These are phyloP conservation scores for Myxozyma melibiosi DNA, from an alignment of 805 yeast genomes.

Conservation along the genomic window DNA sequence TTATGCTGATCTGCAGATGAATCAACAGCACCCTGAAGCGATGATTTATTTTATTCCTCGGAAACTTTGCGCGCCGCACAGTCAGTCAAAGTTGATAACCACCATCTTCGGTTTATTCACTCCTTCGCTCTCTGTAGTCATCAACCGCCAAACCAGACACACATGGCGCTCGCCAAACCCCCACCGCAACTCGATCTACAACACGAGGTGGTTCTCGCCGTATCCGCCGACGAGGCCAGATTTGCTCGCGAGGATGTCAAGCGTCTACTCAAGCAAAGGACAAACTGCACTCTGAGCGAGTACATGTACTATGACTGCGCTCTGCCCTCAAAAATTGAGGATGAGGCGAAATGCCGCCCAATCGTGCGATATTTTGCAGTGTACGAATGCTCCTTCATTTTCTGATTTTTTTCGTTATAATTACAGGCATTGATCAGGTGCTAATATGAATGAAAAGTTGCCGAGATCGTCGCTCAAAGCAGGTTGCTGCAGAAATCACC, in stretches of 20 bases:
- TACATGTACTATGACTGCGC: constrained; percentile 15
- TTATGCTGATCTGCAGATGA: too few relatives aligned
- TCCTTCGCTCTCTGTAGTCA: too few relatives aligned
- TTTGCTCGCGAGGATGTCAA: constrained; percentile 2
- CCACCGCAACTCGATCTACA: neutral
- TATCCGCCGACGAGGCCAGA: neutral
- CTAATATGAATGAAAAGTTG: neutral
- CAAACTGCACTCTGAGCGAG: constrained; percentile 11
- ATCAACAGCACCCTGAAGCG: too few relatives aligned
- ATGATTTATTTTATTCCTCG: too few relatives aligned
- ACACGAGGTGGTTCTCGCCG: neutral
- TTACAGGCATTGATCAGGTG: neutral
- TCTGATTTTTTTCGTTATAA: neutral
- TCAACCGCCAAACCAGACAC: neutral
- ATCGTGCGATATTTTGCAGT: constrained; percentile 21
- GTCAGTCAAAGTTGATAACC: too few relatives aligned
- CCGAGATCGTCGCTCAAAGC: neutral
- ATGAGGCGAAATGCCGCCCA: constrained; percentile 5
- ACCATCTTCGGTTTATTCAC: too few relatives aligned
- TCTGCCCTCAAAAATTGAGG: constrained; percentile 11
- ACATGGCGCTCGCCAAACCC: too few relatives aligned
- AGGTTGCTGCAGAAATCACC: constrained; percentile 6
- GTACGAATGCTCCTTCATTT: neutral
- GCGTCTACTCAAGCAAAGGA: neutral
- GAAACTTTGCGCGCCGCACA: too few relatives aligned